phyloP scores from a whole-genome alignment of 2,329 filamentous ascomycete species.

The Exophiala sideris region DNA sequence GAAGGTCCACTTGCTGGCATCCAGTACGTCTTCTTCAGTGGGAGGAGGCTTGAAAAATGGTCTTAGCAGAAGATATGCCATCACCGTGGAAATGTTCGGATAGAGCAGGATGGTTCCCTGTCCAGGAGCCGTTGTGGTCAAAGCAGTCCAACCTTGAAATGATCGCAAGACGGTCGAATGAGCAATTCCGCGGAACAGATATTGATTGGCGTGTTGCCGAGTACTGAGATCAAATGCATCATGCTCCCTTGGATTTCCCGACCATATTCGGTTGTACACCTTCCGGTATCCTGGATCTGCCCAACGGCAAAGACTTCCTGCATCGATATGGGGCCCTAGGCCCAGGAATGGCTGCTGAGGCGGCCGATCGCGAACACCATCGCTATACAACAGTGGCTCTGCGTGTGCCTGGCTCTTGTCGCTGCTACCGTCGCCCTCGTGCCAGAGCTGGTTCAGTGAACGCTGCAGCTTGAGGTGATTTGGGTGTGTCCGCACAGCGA shows the following conservation, averaged over 20 bases:
- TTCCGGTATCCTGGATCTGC: slow-evolving; percentile 38
- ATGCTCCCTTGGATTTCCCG: slow-evolving; percentile 35
- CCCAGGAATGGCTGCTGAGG: slow-evolving; percentile 39
- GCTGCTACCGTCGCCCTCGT: slow-evolving; percentile 30
- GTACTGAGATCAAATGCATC: slow-evolving; percentile 38
- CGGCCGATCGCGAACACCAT: slow-evolving; percentile 38
- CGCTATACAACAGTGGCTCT: slow-evolving; percentile 39
- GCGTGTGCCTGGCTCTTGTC: slow-evolving; percentile 21
- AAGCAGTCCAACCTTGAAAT: slow-evolving; percentile 45
- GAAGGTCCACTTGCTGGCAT: slow-evolving; percentile 38
- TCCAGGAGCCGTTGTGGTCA: slow-evolving; percentile 33
- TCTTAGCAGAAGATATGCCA: slow-evolving; percentile 42
- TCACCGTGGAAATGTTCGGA: slow-evolving; percentile 35
- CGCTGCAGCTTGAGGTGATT: slow-evolving; percentile 37
- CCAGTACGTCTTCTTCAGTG: slow-evolving; percentile 32
- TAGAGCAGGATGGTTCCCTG: slow-evolving; percentile 42
- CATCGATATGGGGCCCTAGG: slow-evolving; percentile 45
- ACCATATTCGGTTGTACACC: slow-evolving; percentile 37
- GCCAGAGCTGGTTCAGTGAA: slow-evolving; percentile 39
- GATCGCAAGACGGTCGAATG: slow-evolving; percentile 39
- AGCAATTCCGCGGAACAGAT: slow-evolving; percentile 35
- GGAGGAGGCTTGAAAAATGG: slow-evolving; percentile 40
- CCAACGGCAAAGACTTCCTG: slow-evolving; percentile 43
- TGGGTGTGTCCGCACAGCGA: slow-evolving; percentile 36
- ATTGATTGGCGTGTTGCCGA: slow-evolving; percentile 29